Evolutionary conservation across 139 green algal species (phyloP), one percentile per base, ranked within the genome.

Genomic region (Gonium pectorale): DNA sequence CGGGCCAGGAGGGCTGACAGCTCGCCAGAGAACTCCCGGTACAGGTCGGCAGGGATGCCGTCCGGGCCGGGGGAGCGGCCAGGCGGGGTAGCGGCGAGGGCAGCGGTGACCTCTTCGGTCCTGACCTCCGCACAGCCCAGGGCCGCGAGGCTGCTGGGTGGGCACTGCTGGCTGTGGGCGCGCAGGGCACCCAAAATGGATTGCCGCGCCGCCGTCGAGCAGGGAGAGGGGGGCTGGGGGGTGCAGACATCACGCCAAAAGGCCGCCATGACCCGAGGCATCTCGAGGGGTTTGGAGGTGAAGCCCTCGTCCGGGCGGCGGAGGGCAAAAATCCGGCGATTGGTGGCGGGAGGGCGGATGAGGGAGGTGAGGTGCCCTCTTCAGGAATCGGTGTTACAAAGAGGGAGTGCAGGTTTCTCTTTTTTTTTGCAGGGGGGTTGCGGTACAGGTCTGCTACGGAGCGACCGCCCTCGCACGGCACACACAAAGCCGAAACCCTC

Each of bases 31-130:
- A 54, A 73, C 3, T 21, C 15, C 11, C 31, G 40, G 51, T 88
- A 83, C 2, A 83, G n/a, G 27, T 64, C 40, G 13, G 24, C 2
- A 1, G 83, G 83, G 33, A 88, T 54, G 24, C 83, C 83, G 43
- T 88, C 72, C 0, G n/a, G 21, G 4, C 83, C 83, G 2, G 83
- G 72, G 2, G 68, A 13, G 2, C 38, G 51, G 1, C 51, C 80
- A 38, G 80, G 67, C 29, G 60, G 72, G 11, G 46, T 38, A 2
- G 35, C 9, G 2, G 21, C 13, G 3, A 85, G 44, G 1, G 79
- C 79, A 22, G 15, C n/a, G 0, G n/a, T 0, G 0, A 85, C 79
- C 49, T 85, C 79, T 31, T 31, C 79, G 21, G 15, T 5, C 17
- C n/a, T 40, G 5, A 78, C 66, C 6, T 5, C 27, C 1, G 17